Evolutionary conservation across 1,139 yeast species (phyloP), one percentile per base, ranked within the genome.

Genomic region (Zygosaccharomyces pseudobailii): DNA sequence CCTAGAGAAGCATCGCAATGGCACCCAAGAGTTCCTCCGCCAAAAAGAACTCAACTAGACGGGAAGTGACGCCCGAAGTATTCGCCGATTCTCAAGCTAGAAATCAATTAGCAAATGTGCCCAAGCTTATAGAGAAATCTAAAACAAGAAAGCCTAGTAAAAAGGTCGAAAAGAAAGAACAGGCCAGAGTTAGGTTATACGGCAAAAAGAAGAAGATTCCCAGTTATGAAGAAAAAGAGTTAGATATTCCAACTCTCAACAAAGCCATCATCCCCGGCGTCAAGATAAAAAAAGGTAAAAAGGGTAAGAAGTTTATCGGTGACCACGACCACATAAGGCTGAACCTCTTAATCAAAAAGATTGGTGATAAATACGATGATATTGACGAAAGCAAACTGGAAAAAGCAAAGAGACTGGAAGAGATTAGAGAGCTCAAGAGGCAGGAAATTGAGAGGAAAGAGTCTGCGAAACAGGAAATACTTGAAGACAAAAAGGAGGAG

Each of bases 361-460:
- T 92, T 45, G 88, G 89, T 57, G 95, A 89, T 62, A 80, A 83
- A 52, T 76, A 83, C 56, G 97, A 90, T 58, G 76, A 80, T 43
- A 79, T 80, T n/a, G 84, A 86, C 59, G 96, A 94, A 61, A 85
- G 95, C 57, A 90, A 89, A 67, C 73, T 92, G 51, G 98, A 92
- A 65, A 87, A 87, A 64, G 83, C 95, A 2, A 79, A 88, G 61
- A 83, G 95, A 66, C 73, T 92, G 44, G 97, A 92, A 66, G 95
- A 87, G 60, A 79, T 92, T 54, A 76, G 98, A 62, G 96, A 87
- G 44, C 73, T 88, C 56, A 87, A 86, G 72, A 80, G 87, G 62
- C 76, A 82, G 67, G 97, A 92, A 66, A 80, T 90, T 55, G 97
- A 90, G 64, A 73, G 84, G 65, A 85, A 84, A 64, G 97, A 90